A percentile compares a stretch with the other conserved stretches of the same genome.
Evolutionary conservation across 257 asterid species (phyloP).

Genomic region (Paulownia fortunei): DNA sequence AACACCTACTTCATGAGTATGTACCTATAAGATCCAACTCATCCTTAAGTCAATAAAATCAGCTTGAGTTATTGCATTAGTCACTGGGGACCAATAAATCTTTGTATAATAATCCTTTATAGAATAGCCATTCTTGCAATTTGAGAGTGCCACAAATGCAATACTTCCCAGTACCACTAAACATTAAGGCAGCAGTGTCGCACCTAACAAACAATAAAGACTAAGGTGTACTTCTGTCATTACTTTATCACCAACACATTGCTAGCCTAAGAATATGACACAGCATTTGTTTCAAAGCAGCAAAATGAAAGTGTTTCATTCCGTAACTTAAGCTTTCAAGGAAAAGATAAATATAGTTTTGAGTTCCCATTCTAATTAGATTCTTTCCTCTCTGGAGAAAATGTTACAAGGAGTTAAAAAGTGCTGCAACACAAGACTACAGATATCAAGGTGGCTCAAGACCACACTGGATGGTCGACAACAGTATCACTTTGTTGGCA

Average conservation of each 20-base stretch:
- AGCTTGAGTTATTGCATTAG: background rate
- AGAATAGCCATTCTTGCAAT: background rate
- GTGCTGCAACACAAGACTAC: background rate
- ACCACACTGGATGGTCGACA: background rate
- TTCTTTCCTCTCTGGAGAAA: background rate
- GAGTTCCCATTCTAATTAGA: conserved; percentile 1
- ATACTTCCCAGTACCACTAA: background rate
- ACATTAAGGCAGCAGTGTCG: background rate
- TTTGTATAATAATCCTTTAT: background rate
- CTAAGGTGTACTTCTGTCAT: conserved; percentile 8
- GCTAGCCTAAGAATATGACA: background rate
- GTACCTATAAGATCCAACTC: background rate
- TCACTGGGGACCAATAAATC: background rate
- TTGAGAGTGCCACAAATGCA: background rate
- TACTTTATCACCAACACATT: conserved; percentile 10
- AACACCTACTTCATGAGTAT: background rate
- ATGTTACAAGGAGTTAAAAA: background rate
- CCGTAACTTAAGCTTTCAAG: background rate
- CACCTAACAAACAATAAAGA: background rate
- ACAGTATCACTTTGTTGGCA: conserved; percentile 17
- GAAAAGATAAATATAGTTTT: background rate
- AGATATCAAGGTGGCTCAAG: conserved; percentile 5
- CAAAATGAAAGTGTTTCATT: background rate
- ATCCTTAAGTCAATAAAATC: background rate
- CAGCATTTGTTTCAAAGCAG: background rate